phyloP scores from a whole-genome alignment of 163 green algal genomes.

The Chlamydomonas reinhardtii region DNA sequence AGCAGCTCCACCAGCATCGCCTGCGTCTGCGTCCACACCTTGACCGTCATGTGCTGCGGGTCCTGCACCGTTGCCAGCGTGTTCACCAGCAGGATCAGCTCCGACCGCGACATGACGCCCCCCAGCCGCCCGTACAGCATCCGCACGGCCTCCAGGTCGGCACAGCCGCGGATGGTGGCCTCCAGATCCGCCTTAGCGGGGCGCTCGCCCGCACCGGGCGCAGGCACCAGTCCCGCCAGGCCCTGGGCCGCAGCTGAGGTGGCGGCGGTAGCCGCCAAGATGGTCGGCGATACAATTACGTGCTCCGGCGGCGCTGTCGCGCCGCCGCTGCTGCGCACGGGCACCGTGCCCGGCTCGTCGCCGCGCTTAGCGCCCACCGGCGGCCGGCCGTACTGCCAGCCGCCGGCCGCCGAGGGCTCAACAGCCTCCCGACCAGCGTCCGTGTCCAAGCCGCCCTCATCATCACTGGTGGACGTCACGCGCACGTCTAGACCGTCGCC shows the following conservation, averaged over 20 bases:
- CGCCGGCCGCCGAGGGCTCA: neutral
- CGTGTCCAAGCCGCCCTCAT: neutral
- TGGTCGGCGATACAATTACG: neutral
- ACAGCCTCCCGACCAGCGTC: too few relatives aligned
- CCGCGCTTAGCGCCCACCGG: neutral
- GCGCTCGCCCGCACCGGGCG: neutral
- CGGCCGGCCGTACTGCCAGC: neutral
- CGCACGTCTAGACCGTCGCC: too few relatives aligned
- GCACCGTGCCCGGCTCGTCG: neutral
- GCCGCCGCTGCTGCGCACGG: too few relatives aligned
- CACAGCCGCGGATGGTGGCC: neutral
- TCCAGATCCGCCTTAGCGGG: conserved; percentile 17
- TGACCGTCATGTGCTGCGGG: conserved; percentile 13
- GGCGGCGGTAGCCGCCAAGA: neutral
- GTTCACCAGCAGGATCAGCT: conserved; percentile 22
- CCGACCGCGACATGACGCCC: neutral
- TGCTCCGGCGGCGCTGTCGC: too few relatives aligned
- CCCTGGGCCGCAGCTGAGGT: neutral
- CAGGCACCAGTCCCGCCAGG: neutral
- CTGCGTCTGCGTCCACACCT: conserved; percentile 23
- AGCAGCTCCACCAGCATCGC: conserved; percentile 40
- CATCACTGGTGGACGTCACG: neutral
- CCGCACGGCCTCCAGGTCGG: conserved; percentile 16
- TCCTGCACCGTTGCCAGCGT: conserved; percentile 11
- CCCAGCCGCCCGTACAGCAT: conserved; percentile 23